Evolutionary conservation across 2,329 filamentous ascomycete species (phyloP).

Genomic region (Cercospora sp.): DNA sequence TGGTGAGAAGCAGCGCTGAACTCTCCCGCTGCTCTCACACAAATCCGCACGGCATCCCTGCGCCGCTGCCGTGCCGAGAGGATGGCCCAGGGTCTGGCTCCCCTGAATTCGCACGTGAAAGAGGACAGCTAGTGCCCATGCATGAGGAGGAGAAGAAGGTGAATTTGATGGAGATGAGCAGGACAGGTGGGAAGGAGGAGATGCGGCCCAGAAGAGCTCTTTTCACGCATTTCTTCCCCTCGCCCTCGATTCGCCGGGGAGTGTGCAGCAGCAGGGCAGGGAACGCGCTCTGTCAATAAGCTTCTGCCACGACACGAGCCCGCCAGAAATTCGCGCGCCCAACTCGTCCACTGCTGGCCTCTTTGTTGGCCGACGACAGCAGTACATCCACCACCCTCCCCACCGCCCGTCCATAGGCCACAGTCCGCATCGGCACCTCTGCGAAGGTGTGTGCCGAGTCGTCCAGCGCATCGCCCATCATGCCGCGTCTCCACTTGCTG

Average conservation of each 20-base stretch:
- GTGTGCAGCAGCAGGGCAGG: not conserved
- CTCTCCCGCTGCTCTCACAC: not conserved
- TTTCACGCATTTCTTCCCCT: not conserved
- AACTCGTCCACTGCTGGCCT: conserved; percentile 6
- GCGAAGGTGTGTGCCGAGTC: not conserved
- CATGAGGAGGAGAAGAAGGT: not conserved
- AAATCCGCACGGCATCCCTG: not conserved
- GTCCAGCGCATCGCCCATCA: conserved; percentile 52
- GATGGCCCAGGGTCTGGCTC: not conserved
- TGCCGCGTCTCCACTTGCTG: conserved; percentile 69
- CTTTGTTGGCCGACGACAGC: not conserved
- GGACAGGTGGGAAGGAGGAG: not conserved
- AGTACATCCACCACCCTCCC: not conserved
- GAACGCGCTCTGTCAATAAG: conserved; percentile 2
- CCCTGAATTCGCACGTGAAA: conserved; percentile 4
- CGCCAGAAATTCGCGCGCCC: not conserved
- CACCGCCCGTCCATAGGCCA: conserved; percentile 1
- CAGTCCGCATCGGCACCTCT: not conserved
- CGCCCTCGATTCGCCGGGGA: not conserved
- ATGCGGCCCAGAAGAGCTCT: not conserved
- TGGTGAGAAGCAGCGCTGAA: conserved; percentile 1
- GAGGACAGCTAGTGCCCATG: not conserved
- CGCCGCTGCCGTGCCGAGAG: conserved; percentile 1
- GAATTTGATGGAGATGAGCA: not conserved
- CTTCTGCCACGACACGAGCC: conserved; percentile 8